Evolutionary conservation across 108 stramenopile species (phyloP).

Genomic region (Aurantiochytrium sp.): DNA sequence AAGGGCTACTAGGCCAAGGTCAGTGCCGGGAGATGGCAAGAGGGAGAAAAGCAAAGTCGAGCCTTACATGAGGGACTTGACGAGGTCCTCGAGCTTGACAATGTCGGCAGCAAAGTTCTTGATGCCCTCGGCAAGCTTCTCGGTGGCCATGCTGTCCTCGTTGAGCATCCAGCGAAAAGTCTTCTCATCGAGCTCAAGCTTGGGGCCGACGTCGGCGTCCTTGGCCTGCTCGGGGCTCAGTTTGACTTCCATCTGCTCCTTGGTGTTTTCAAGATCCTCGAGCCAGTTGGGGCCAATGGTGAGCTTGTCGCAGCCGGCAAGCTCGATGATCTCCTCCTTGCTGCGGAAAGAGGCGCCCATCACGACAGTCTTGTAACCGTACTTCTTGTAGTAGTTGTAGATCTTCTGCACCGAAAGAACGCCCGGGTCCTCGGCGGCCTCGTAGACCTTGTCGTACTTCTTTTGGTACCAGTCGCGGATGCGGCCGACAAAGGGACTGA

Average conservation of each 20-base stretch:
- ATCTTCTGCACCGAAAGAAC: constrained; percentile 72
- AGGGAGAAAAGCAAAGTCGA: too few species aligned
- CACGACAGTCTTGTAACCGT: constrained; percentile 83
- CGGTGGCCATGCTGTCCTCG: constrained; percentile 77
- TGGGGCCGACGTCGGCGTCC: constrained; percentile 62
- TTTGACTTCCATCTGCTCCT: constrained; percentile 31
- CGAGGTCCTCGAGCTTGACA: constrained; percentile 78
- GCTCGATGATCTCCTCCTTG: constrained; percentile 46
- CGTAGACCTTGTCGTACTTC: constrained; percentile 52
- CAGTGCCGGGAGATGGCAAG: too few species aligned
- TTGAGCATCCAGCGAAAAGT: constrained; percentile 85
- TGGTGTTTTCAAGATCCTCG: constrained; percentile 57
- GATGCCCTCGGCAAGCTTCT: constrained; percentile 89
- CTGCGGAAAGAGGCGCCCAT: constrained; percentile 94
- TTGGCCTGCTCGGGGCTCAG: constrained; percentile 58
- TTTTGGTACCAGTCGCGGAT: constrained; percentile 89
- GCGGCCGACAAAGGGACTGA: constrained; percentile 94
- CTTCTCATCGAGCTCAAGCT: constrained; percentile 69
- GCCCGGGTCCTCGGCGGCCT: constrained; percentile 79
- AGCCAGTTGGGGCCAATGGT: constrained; percentile 58
- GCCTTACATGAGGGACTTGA: constrained; percentile 37
- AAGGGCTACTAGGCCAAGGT: too few species aligned
- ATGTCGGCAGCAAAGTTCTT: constrained; percentile 79
- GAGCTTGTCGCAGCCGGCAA: constrained; percentile 56
- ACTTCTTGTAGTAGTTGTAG: constrained; percentile 92